Evolutionary conservation across 768 basidiomycete genomes (phyloP), one percentile per base, ranked within the genome.

Genomic region (Clavaria fumosa): DNA sequence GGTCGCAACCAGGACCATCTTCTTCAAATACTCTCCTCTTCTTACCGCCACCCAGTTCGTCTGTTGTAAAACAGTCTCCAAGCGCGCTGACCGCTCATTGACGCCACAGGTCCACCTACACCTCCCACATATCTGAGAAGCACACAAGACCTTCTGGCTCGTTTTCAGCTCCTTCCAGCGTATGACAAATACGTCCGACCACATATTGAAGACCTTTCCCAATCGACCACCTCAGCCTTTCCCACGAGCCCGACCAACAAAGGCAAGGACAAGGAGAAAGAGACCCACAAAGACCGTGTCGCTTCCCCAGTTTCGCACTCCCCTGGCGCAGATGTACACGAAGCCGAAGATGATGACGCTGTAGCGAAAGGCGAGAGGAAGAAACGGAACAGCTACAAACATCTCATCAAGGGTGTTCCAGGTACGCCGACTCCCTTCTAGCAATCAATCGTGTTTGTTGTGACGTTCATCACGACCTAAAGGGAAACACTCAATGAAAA

Each of bases 171-270:
- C 20, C 66, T 75, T 35, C 47, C 74, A 7, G 74, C 79, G n/a
- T 86, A 86, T 53, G 76, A 84, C 60, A 79, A 75, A 50, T 78
- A 85, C 49, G 83, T 85, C 35, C 67, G 75, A n/a, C 67, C 72
- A 7, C 58, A 61, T 49, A 51, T 58, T 27, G 40, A 53, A 23
- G 58, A 63, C 14, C 45, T 56, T 18, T 47, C 42, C 21, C 51
- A 49, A 31, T 52, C 51, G 15, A 47, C 48, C 21, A 24, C 44
- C 12, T 45, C 47, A 14, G 40, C 47, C 14, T 46, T 49, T 23
- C 40, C 48, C 22, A 46, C 44, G 41, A 49, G 48, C 24, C 42
- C 45, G 31, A 24, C 56, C 28, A 65, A 66, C 49, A 70, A 68
- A 46, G 69, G 67, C 27, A 72, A 72, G 50, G 69, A 63, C 31